These are phyloP conservation scores for Neonectria sp. DNA, from an alignment of 2,329 filamentous ascomycete species.

Conservation along the genomic window DNA sequence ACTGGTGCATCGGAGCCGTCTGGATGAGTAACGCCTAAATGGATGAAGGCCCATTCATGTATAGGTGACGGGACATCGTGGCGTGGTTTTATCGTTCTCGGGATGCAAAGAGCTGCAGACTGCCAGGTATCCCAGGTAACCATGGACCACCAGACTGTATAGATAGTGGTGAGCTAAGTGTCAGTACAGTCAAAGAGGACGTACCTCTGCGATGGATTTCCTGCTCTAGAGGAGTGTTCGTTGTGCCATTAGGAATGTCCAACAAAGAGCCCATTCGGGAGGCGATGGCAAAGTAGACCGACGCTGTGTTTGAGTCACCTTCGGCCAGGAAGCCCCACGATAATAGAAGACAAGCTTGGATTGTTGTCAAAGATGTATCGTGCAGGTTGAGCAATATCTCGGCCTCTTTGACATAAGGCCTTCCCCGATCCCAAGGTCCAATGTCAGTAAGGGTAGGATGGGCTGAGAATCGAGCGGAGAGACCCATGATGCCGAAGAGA, in stretches of 20 bases:
- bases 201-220: constrained; percentile 53
- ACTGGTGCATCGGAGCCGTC: constrained; percentile 49
- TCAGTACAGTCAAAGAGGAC: background rate
- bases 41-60: constrained; percentile 46
- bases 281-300: constrained; percentile 57
- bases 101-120: constrained; percentile 40
- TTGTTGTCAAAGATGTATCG: constrained; percentile 29
- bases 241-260: constrained; percentile 52
- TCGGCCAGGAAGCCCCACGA: constrained; percentile 53
- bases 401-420: constrained; percentile 16
- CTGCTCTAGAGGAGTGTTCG: constrained; percentile 47
- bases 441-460: constrained; percentile 4
- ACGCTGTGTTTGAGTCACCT: constrained; percentile 53
- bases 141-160: constrained; percentile 42
- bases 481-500: constrained; percentile 5
- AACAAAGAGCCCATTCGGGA: constrained; percentile 54
- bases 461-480: constrained; percentile 6
- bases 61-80: constrained; percentile 53
- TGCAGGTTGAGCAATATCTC: constrained; percentile 19
- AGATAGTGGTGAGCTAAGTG: background rate
- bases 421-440: constrained; percentile 18
- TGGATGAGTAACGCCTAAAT: background rate
- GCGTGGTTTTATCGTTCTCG: constrained; percentile 24
- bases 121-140: constrained; percentile 41
- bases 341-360: constrained; percentile 58